Percentiles rank a stretch among this genome's conserved stretches.
Conservation (phyloP, 345 rosid species). For the Salix viminalis region DNA sequence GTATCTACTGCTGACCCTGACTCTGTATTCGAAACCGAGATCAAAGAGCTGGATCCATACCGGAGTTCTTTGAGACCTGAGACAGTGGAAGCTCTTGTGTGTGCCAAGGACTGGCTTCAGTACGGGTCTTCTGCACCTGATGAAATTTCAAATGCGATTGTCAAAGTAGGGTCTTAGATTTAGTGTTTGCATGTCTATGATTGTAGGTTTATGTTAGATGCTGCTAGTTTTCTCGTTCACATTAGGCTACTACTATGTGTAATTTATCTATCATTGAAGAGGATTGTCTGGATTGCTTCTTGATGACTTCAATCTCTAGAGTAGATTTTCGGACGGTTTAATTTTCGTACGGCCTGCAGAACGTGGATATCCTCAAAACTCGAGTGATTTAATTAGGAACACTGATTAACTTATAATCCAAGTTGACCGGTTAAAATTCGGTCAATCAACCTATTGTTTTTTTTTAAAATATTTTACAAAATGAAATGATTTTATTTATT, state of each 20-base stretch:
- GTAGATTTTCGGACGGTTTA: not conserved
- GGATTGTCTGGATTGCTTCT: not conserved
- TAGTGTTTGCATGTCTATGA: not conserved
- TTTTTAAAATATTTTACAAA: no score
- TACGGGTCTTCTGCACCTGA: slow-evolving; percentile 29
- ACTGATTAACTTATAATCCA: no score
- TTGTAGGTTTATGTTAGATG: no score
- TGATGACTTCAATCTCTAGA: not conserved
- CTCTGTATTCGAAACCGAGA: slow-evolving; percentile 49
- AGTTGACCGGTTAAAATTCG: no score
- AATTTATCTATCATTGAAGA: not conserved
- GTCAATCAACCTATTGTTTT: no score
- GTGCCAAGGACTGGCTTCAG: slow-evolving; percentile 88
- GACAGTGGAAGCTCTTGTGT: slow-evolving; percentile 82
- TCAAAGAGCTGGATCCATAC: slow-evolving; percentile 64
- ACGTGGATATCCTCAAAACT: no score
- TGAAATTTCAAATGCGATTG: slow-evolving; percentile 37
- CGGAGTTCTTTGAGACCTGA: slow-evolving; percentile 74
- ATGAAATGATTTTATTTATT: no score
- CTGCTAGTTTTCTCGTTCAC: not conserved
- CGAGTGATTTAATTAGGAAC: no score
- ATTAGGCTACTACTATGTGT: not conserved
- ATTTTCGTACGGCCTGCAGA: no score
- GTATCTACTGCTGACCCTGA: slow-evolving; percentile 57
- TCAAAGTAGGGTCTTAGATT: slow-evolving; percentile 59